Evolutionary conservation across 495 filamentous ascomycete genomes (phyloP), one percentile per base, ranked within the genome.

Genomic region (Xylaria acuta): DNA sequence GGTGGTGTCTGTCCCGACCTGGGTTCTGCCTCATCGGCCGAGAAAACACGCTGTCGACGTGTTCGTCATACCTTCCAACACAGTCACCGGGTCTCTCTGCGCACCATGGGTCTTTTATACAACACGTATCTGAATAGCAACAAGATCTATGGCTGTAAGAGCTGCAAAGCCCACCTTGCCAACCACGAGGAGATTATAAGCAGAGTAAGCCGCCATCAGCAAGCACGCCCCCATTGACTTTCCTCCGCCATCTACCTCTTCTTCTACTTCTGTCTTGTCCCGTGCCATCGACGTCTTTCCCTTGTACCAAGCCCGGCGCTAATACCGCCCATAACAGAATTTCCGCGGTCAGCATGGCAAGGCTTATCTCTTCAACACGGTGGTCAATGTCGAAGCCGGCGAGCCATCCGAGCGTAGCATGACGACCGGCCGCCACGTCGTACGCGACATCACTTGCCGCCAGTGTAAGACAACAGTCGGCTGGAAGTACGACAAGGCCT

Each of bases 401-500:
- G 93, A 97, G 53, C 89, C 95, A 16, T 89, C 88, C 67, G 97
- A 99, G 83, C 94, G 96, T 73, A 97, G 91, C 87, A 99, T 99
- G 96, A 99, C 97, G n/a, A 99, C 96, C 2, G 96, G 96, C 59
- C 87, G 92, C 45, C 96, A 99, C 80, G 86, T 98, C 43, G 96
- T 99, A 53, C 90, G 97, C 60, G 96, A 99, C 81, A 97, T 99
- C 76, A 81, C 81, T 51, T 99, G 96, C 83, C 85, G 90, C 65
- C 92, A 95, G 82, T 99, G 96, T 89, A 91, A 90, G 75, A 91
- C 93, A 79, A 92, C 91, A 62, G 96, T 99, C 66, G 96, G 96
- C 32, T 99, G 96, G 96, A 99, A 97, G 84, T 99, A 99, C 83
- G 96, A 99, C 82, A 97, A 97, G 83, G 96, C 96, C 38, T 98